A percentile compares a stretch with the other conserved stretches of the same genome.
phyloP scores from a whole-genome alignment of 257 asterid genomes.

The Scutellaria galericulata region DNA sequence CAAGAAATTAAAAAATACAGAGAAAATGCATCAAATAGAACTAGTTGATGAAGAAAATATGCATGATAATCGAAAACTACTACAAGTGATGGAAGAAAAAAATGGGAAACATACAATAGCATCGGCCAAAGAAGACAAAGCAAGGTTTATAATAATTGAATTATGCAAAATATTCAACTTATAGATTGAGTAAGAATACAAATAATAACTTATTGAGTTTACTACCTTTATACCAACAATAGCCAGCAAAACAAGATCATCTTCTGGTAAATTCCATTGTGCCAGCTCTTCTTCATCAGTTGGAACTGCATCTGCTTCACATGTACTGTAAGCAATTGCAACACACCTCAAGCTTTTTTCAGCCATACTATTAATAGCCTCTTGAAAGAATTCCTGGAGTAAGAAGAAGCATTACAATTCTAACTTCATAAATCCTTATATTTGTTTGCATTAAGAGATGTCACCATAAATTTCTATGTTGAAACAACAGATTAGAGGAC shows the following conservation, averaged over 20 bases:
- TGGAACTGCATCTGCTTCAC: conserved; percentile 65
- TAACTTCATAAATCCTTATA: conserved; percentile 1
- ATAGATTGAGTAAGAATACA: conserved; percentile 20
- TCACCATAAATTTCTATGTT: conserved; percentile 17
- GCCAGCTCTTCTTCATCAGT: conserved; percentile 70
- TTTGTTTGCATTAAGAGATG: conserved; percentile 2
- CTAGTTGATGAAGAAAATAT: conserved; percentile 15
- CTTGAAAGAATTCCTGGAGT: conserved; percentile 67
- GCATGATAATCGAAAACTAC: conserved; percentile 11
- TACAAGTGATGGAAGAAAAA: conserved; percentile 8
- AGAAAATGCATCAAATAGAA: conserved; percentile 8
- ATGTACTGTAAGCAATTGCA: conserved; percentile 79
- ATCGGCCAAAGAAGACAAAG: conserved; percentile 21
- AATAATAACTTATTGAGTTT: conserved; percentile 11
- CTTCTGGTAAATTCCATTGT: conserved; percentile 83
- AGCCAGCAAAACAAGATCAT: conserved; percentile 74
- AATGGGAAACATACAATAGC: conserved; percentile 6
- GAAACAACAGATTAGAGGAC: conserved; percentile 8
- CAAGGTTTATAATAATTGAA: conserved; percentile 7
- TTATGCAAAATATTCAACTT: conserved; percentile 18
- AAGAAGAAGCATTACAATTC: conserved; percentile 27
- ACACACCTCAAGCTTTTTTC: conserved; percentile 92
- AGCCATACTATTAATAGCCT: conserved; percentile 84
- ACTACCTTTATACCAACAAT: conserved; percentile 92
- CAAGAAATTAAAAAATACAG: conserved; percentile 15